A percentile compares a stretch with the other conserved stretches of the same genome.
Evolutionary conservation across 1,284 basidiomycete species (phyloP).

Genomic region (Rhizopogon hawkerae): DNA sequence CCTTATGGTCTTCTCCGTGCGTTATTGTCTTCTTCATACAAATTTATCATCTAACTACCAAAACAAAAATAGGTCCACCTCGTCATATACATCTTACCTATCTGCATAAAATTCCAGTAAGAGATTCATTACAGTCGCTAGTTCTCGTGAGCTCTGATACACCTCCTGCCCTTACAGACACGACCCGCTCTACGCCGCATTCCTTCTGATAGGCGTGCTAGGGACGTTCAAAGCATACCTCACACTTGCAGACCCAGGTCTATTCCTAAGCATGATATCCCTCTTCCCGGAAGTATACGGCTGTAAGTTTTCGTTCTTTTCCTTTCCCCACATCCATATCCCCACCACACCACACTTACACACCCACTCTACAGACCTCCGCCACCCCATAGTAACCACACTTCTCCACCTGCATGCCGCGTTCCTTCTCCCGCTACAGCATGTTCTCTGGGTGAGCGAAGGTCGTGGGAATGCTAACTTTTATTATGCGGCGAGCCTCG

Average conservation of each 20-base stretch:
- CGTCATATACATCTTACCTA: slow-evolving; percentile 74
- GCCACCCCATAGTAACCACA: slow-evolving; percentile 80
- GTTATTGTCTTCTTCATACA: slow-evolving; percentile 20
- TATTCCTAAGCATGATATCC: slow-evolving; percentile 75
- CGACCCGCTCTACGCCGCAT: slow-evolving; percentile 77
- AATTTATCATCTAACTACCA: neutral
- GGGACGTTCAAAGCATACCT: slow-evolving; percentile 91
- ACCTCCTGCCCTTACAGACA: slow-evolving; percentile 39
- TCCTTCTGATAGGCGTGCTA: slow-evolving; percentile 71
- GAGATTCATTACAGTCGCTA: slow-evolving; percentile 16
- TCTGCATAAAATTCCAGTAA: slow-evolving; percentile 83
- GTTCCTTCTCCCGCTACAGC: slow-evolving; percentile 84
- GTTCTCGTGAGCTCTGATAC: neutral
- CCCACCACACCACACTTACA: slow-evolving; percentile 46
- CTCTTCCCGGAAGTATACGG: slow-evolving; percentile 81
- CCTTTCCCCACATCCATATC: neutral
- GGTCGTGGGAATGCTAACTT: slow-evolving; percentile 98
- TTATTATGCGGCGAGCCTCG: slow-evolving; percentile 92
- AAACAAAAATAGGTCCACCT: slow-evolving; percentile 63
- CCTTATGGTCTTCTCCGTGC: slow-evolving; percentile 88
- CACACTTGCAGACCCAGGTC: slow-evolving; percentile 78
- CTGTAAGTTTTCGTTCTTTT: slow-evolving; percentile 44
- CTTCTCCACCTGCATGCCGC: slow-evolving; percentile 81
- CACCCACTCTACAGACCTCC: slow-evolving; percentile 52
- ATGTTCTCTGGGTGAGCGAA: slow-evolving; percentile 85